phyloP scores from a whole-genome alignment of 2,329 filamentous ascomycete genomes.

The Botrytis medusae region DNA sequence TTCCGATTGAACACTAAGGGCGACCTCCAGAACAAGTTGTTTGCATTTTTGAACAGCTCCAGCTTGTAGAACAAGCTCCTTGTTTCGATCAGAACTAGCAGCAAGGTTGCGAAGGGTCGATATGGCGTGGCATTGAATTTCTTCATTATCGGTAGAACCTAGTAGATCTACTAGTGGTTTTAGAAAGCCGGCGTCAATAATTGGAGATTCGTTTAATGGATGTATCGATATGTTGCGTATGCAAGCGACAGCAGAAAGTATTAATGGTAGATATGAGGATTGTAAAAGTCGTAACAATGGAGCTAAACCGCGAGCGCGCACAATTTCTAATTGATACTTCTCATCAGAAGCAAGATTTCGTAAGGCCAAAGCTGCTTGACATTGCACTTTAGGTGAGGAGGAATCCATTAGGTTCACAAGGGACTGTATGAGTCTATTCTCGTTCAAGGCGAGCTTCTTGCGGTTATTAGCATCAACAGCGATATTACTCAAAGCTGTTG shows the following conservation, averaged over 20 bases:
- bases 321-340: conserved; percentile 97
- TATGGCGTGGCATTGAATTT: conserved; percentile 98
- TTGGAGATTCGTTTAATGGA: conserved; percentile 94
- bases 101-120: conserved; percentile 94
- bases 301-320: conserved; percentile 79
- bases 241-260: conserved; percentile 93
- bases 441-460: conserved; percentile 85
- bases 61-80: conserved; percentile 93
- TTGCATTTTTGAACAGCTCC: conserved; percentile 99
- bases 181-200: conserved; percentile 95
- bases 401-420: conserved; percentile 97
- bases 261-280: conserved; percentile 92
- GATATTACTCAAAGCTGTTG: conserved; percentile 96
- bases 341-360: conserved; percentile 96
- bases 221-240: conserved; percentile 99
- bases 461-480: conserved; percentile 91
- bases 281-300: conserved; percentile 87
- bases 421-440: conserved; percentile 88
- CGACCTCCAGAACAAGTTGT: conserved; percentile 88
- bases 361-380: conserved; percentile 90
- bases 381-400: conserved; percentile 95
- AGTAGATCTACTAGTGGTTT: conserved; percentile 91
- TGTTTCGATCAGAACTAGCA: conserved; percentile 96
- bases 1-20: conserved; percentile 92
- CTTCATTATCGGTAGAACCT: conserved; percentile 94